Evolutionary conservation across 805 yeast genomes (phyloP).

Genomic region (Candida gorgasii): DNA sequence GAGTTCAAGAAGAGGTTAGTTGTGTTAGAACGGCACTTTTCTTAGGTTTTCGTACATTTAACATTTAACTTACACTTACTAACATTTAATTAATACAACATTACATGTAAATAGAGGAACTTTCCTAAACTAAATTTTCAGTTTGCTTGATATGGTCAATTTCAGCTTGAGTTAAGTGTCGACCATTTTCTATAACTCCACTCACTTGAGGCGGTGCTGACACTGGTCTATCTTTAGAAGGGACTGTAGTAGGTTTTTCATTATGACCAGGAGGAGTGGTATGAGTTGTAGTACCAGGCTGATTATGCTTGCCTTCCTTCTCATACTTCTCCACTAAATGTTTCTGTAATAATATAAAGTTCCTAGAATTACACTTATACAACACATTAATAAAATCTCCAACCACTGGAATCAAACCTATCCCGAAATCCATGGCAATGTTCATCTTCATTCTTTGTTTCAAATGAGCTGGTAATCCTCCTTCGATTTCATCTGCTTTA

Average conservation of each 20-base stretch:
- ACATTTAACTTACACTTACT: too few relatives aligned
- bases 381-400: slow-evolving; percentile 73
- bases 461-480: slow-evolving; percentile 35
- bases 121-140: slow-evolving; percentile 10
- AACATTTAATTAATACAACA: too few relatives aligned
- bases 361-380: slow-evolving; percentile 77
- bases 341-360: slow-evolving; percentile 52
- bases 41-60: not conserved
- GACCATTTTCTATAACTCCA: slow-evolving; percentile 1
- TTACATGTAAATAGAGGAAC: not conserved
- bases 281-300: too few relatives aligned
- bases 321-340: slow-evolving; percentile 35
- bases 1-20: slow-evolving; percentile 43
- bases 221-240: not conserved
- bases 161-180: not conserved
- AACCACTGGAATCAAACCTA: slow-evolving; percentile 63
- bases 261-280: too few relatives aligned
- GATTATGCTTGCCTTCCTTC: not conserved
- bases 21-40: slow-evolving; percentile 30
- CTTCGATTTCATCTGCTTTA: slow-evolving; percentile 36
- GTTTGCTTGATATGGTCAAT: slow-evolving; percentile 1
- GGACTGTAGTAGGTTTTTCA: too few relatives aligned
- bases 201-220: not conserved
- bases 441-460: slow-evolving; percentile 39
- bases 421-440: slow-evolving; percentile 38